A percentile compares a stretch with the other conserved stretches of the same genome.
Evolutionary conservation across 257 asterid species (phyloP).

Genomic region (Cruciata laevipes): DNA sequence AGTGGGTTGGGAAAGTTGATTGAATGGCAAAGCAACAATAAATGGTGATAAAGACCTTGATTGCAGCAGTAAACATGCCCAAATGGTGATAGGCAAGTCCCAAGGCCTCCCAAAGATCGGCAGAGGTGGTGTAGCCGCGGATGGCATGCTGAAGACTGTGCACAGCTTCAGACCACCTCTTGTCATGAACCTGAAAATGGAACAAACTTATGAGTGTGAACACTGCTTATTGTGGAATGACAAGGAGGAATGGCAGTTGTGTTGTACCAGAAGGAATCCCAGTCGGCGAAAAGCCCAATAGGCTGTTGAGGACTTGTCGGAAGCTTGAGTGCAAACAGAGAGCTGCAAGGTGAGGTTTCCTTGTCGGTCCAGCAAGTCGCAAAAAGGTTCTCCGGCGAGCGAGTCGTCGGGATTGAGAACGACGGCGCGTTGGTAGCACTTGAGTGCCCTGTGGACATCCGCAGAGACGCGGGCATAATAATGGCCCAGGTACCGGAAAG

Average conservation of each 20-base stretch:
- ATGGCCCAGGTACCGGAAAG: slow-evolving; percentile 84
- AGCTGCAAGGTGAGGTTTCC: slow-evolving; percentile 79
- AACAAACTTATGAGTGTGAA: background rate
- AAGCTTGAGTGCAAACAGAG: slow-evolving; percentile 74
- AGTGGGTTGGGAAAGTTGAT: slow-evolving; percentile 5
- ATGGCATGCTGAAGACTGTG: slow-evolving; percentile 90
- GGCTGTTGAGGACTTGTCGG: slow-evolving; percentile 79
- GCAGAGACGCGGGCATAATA: slow-evolving; percentile 48
- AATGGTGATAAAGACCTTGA: slow-evolving; percentile 59
- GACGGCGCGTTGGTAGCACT: slow-evolving; percentile 90
- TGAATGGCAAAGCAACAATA: background rate
- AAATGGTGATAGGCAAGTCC: slow-evolving; percentile 88
- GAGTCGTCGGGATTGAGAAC: slow-evolving; percentile 81
- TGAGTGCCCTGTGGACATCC: slow-evolving; percentile 76
- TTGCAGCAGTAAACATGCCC: slow-evolving; percentile 98
- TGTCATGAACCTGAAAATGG: slow-evolving; percentile 54
- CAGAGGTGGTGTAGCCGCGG: slow-evolving; percentile 80
- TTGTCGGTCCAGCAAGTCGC: slow-evolving; percentile 61
- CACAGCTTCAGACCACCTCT: slow-evolving; percentile 89
- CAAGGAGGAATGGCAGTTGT: background rate
- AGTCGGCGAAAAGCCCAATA: slow-evolving; percentile 89
- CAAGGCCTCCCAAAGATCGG: slow-evolving; percentile 95
- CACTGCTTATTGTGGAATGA: too few species aligned
- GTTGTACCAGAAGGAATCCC: slow-evolving; percentile 72
- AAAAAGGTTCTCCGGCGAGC: slow-evolving; percentile 77